phyloP scores from a whole-genome alignment of 192 early-diverging fungal genomes.

The Coemansia sp. region DNA sequence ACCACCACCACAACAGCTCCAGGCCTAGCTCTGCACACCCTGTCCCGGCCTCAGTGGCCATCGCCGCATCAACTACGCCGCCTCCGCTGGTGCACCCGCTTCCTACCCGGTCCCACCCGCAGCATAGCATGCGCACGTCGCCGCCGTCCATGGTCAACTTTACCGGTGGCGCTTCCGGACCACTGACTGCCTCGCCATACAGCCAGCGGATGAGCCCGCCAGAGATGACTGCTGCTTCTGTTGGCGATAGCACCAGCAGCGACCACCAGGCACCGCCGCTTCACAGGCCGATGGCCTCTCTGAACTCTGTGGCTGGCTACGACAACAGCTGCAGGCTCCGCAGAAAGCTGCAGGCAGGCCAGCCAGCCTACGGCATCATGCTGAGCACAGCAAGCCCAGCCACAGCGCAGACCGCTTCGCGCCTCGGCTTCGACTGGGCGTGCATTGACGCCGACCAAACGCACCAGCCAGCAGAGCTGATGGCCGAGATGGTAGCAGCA shows the following conservation, averaged over 20 bases:
- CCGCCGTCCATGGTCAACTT: slow-evolving; percentile 14
- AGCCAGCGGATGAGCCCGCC: slow-evolving; percentile 6
- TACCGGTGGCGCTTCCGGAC: slow-evolving; percentile 9
- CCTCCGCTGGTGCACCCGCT: slow-evolving; percentile 12
- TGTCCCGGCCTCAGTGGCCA: neutral
- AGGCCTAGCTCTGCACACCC: neutral
- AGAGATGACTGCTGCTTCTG: too few species aligned
- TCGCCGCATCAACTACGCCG: neutral
- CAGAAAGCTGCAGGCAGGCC: slow-evolving; percentile 21
- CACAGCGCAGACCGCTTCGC: slow-evolving; percentile 25
- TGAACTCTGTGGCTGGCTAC: slow-evolving; percentile 3
- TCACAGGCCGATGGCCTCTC: slow-evolving; percentile 2
- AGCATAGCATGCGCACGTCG: slow-evolving; percentile 28
- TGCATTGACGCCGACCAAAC: slow-evolving; percentile 37
- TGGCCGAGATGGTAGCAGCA: slow-evolving; percentile 49
- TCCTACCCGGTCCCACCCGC: neutral
- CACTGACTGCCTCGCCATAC: neutral
- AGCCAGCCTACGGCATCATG: slow-evolving; percentile 34
- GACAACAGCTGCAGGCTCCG: slow-evolving; percentile 16
- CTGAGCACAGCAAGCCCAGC: slow-evolving; percentile 42
- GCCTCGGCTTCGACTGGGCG: slow-evolving; percentile 51
- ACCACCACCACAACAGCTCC: slow-evolving; percentile 13
- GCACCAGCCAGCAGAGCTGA: slow-evolving; percentile 24
- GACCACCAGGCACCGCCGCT: neutral
- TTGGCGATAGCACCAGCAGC: neutral